Base-by-base conservation (phyloP, 2,329 filamentous ascomycete species). In the Clonostachys chloroleuca region DNA sequence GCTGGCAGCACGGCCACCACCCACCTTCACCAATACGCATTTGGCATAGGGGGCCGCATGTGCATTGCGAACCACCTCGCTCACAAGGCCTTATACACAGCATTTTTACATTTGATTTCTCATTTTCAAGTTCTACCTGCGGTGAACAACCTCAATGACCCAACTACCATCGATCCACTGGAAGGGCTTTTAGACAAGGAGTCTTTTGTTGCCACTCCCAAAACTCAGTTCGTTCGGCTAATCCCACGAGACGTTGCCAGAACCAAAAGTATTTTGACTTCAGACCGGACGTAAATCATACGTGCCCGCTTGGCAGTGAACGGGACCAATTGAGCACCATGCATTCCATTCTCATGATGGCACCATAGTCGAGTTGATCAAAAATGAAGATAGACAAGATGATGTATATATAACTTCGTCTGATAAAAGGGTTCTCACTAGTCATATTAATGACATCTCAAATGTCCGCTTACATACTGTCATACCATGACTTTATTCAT, bases 41-140 rank as follows among this genome's bases (percentile, higher is more conserved):
- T 76, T 49, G 75, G 75, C 1, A 74, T 76, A 5, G 76, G 76
- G 3, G 70, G 70, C 34, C 66, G 76, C 18, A 78, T 78, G 74
- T 80, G 76, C 50, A 70, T 73, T 10, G 76, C 75, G 13, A 73
- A 68, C 12, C 74, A 78, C 48, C 64, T 80, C 20, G 75, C 73
- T 1, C 75, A 75, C 51, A 72, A 75, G 7, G 74, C 77, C 51
- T 66, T 79, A 5, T 79, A 73, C 58, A 73, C 72, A 8, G 70
- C 72, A 0, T 78, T 76, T 51, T 53, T 77, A 42, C 67, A 75
- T 4, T 63, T 79, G 43, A 69, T 79, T 47, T 67, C 68, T 10
- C 72, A 74, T 4, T 79, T 78, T 54, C 59, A 66, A 34, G 69
- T 80, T 52, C 59, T 69, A 1, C 54, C 59, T 4, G 54, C 55